Percentiles rank a stretch among this genome's conserved stretches.
Evolutionary conservation across 805 yeast genomes (phyloP).

Genomic region (Lipomyces yamanashiensis): DNA sequence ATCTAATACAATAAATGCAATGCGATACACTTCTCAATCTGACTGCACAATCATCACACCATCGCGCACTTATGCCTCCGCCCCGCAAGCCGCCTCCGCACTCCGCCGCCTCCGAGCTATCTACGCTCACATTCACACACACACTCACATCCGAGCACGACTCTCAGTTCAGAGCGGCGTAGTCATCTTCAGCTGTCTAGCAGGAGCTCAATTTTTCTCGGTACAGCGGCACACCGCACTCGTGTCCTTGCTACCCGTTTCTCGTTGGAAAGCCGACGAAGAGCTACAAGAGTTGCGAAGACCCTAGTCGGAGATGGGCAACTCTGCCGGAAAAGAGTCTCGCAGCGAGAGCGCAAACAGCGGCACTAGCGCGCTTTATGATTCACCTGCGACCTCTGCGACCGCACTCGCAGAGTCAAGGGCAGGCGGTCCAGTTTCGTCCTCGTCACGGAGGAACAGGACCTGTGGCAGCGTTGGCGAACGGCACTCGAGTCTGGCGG

Average conservation of each 20-base stretch:
- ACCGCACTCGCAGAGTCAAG: neutral
- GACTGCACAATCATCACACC: neutral
- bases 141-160: neutral
- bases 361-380: no score
- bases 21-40: neutral
- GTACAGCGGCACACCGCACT: neutral
- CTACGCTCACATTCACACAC: neutral
- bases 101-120: constrained; percentile 6
- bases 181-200: no score
- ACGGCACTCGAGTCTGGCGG: constrained; percentile 7
- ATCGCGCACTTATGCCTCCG: neutral
- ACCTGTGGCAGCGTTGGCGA: neutral
- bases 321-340: constrained; percentile 41
- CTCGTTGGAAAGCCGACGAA: neutral
- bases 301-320: constrained; percentile 39
- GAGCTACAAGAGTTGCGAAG: neutral
- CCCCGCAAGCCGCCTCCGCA: constrained; percentile 10
- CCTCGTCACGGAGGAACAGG: constrained; percentile 3
- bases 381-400: neutral
- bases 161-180: neutral
- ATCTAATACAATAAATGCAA: neutral
- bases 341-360: constrained; percentile 9
- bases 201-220: no score
- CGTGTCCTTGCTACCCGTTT: neutral
- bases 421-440: neutral